phyloP scores from a whole-genome alignment of 2,329 filamentous ascomycete genomes.

The Neofusicoccum ribis region DNA sequence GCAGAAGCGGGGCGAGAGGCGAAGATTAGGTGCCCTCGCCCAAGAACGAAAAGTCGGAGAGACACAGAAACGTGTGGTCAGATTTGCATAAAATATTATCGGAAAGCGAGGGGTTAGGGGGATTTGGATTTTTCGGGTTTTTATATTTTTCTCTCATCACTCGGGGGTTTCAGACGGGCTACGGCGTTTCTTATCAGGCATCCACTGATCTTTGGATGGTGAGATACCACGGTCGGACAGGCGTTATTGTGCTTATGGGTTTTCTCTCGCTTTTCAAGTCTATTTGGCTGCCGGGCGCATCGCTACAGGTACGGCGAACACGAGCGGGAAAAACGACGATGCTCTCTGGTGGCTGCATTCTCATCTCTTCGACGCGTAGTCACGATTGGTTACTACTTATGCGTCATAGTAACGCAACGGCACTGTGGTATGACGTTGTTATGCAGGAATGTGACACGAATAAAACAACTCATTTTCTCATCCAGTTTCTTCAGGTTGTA shows the following conservation, averaged over 20 bases:
- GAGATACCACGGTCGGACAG: neutral
- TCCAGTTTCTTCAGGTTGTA: neutral
- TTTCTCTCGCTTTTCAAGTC: neutral
- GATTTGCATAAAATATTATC: neutral
- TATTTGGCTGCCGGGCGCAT: neutral
- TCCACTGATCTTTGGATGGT: constrained; percentile 11
- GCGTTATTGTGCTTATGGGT: neutral
- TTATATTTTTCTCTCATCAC: neutral
- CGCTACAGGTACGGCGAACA: neutral
- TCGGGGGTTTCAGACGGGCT: neutral
- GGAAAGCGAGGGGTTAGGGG: neutral
- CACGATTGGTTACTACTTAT: neutral
- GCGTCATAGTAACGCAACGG: neutral
- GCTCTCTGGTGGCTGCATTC: neutral
- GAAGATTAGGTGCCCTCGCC: constrained; percentile 31
- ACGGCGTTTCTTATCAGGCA: neutral
- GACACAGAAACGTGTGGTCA: constrained; percentile 6
- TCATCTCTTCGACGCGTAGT: neutral
- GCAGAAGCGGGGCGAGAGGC: constrained; percentile 56
- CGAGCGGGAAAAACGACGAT: neutral
- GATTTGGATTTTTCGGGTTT: neutral
- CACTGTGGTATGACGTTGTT: neutral
- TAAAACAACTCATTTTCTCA: neutral
- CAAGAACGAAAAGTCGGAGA: neutral
- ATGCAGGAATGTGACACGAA: constrained; percentile 1